phyloP scores from a whole-genome alignment of 192 early-diverging fungal species.

The Cetraspora pellucida region DNA sequence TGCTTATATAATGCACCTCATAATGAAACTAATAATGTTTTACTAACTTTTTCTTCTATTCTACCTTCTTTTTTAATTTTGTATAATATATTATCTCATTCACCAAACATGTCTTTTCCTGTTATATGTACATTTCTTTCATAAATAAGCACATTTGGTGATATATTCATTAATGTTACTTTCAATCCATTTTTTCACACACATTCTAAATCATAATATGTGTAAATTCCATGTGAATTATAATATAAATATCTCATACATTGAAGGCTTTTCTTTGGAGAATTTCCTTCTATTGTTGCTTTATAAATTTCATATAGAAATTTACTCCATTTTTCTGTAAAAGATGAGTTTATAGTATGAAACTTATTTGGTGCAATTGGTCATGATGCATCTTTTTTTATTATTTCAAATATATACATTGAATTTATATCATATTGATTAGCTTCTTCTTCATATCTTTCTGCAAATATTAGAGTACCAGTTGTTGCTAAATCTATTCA shows the following conservation, averaged over 20 bases:
- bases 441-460: no score
- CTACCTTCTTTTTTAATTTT: background rate
- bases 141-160: background rate
- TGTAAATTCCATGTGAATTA: background rate
- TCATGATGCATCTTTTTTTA: background rate
- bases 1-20: background rate
- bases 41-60: background rate
- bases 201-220: background rate
- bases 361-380: background rate
- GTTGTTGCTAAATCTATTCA: no score
- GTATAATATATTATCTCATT: background rate
- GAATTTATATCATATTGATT: no score
- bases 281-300: background rate
- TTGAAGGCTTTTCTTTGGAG: background rate
- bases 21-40: slow-evolving; percentile 10
- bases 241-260: background rate
- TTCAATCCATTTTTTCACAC: background rate
- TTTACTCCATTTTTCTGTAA: background rate
- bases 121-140: background rate
- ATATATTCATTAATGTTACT: background rate
- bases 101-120: background rate
- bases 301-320: slow-evolving; percentile 5
- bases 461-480: no score
- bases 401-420: no score
- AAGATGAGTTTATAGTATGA: background rate